Base-by-base conservation (phyloP, 192 early-diverging fungal genomes). In the Lobosporangium transversale region DNA sequence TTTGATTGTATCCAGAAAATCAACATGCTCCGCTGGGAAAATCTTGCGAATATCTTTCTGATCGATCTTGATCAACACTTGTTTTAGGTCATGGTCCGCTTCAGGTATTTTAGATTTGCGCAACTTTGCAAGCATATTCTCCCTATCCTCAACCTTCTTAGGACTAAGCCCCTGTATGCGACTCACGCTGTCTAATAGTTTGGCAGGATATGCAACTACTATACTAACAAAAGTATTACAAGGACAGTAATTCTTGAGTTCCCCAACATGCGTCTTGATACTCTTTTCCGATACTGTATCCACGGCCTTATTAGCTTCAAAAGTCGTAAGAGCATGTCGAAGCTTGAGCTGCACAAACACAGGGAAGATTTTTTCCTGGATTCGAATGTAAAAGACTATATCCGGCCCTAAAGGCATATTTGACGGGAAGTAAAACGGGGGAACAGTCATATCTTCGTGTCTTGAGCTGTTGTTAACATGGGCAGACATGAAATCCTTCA, bases 391-490 rank as follows among this genome's bases (percentile, higher is more conserved):
- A 35, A 58, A 58, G 15, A 58, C 9, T 10, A 58, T 1, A 10
- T 58, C 57, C 4, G 57, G 57, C 3, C 57, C 57, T 10, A 42
- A 58, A 0, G 42, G 42, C 23, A 45, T 43, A 27, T 20, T 3
- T 17, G 29, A 21, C 0, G 58, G 60, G 36, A 62, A 62, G 50
- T 40, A 62, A 29, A 62, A 62, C 1, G 60, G 60, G 26, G 47
- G 1, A 26, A 62, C 50, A 40, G 50, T 32, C 20, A 8, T 48
- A 36, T 49, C 29, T 5, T 53, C 29, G 2, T 29, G 60, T 11
- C 7, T 52, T 18, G 60, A 62, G 9, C 52, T 11, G 6, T 53
- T 11, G 2, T 51, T 33, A 36, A 52, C n/a, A 51, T 62, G 60
- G 0, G 48, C 45, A 5, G 47, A 27, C 58, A 61, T 47, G 29